Base-by-base conservation (phyloP, 116 monocot species). In the Dioscorea cayenensis region DNA sequence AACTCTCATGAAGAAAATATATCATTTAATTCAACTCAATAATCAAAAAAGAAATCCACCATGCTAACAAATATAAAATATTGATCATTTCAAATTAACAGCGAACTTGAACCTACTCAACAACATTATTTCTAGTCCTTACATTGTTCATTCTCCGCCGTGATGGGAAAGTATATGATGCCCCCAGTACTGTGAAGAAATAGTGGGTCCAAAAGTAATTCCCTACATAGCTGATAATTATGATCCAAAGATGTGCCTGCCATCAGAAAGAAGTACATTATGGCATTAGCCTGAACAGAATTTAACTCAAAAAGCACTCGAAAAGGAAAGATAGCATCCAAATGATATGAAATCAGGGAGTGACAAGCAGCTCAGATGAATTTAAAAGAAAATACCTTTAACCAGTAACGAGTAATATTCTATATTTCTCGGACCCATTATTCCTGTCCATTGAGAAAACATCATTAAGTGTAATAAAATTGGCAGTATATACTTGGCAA, bases 181-280 rank as follows among this genome's bases (percentile, higher is more conserved):
- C 97, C 38, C 97, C 93, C 76, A 99, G 89, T 66, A 93, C 94
- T 27, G 78, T 90, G 71, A 99, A 99, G 84, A 99, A 99, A 67
- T 99, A 99, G 77, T 99, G 97, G 55, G 97, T 99, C 97, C 97
- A 94, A 79, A 99, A 99, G 77, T 99, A 99, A 76, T 99, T 99
- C 49, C 97, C 97, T 32, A 99, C 94, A 82, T 99, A 99, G 67
- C 97, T 94, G 71, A 93, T 93, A 67, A 99, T 88, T 66, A 89
- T 74, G 65, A 90, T 94, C 97, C 97, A 97, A 22, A 97, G 66
- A 75, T 91, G 93, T 62, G 97, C 97, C 97, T 97, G 63, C 32
- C 22, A 72, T 19, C 20, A 72, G 18, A 62, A 60, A 60, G 60
- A 22, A 36, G 10, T n/a, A 14, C 2, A 35, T 3, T 23, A 12